Evolutionary conservation across 164 flowering plant species (phyloP).

Genomic region (Amborella trichopoda): DNA sequence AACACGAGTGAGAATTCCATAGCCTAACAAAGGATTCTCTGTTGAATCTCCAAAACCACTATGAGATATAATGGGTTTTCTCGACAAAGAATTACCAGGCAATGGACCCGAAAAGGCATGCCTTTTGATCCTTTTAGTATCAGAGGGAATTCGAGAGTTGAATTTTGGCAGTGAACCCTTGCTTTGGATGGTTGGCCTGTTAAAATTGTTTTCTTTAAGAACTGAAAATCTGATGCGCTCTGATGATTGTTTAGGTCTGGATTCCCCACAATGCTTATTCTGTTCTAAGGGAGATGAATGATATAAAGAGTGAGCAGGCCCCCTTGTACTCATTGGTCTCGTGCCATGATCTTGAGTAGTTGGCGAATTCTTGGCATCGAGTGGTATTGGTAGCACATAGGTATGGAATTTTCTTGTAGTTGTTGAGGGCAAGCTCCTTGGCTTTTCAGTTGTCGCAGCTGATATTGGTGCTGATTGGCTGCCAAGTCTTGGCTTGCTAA

Average conservation of each 20-base stretch:
- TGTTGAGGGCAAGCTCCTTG: conserved; percentile 26
- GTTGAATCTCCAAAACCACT: conserved; percentile 30
- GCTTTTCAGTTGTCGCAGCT: conserved; percentile 35
- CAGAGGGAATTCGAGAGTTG: conserved; percentile 23
- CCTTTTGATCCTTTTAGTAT: conserved; percentile 42
- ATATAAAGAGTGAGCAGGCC: conserved; percentile 23
- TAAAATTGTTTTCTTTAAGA: conserved; percentile 57
- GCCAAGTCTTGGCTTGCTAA: conserved; percentile 21
- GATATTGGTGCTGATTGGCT: conserved; percentile 84
- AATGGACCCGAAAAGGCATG: conserved; percentile 77
- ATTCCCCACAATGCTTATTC: conserved; percentile 23
- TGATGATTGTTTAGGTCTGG: conserved; percentile 23
- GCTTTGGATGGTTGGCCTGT: conserved; percentile 47
- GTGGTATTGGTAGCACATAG: conserved; percentile 79
- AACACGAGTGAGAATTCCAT: conserved; percentile 33
- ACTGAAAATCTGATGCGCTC: conserved; percentile 23
- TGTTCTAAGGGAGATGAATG: conserved; percentile 59
- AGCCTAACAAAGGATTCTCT: conserved; percentile 25
- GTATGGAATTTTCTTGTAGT: conserved; percentile 46
- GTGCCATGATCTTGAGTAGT: conserved; percentile 18
- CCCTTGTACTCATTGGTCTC: conserved; percentile 18
- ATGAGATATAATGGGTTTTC: conserved; percentile 23
- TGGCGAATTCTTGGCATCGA: conserved; percentile 35
- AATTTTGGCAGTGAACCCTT: conserved; percentile 19
- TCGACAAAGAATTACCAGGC: conserved; percentile 31